These are phyloP conservation scores for Cephaloascus albidus DNA, from an alignment of 805 yeast species.

Conservation along the genomic window DNA sequence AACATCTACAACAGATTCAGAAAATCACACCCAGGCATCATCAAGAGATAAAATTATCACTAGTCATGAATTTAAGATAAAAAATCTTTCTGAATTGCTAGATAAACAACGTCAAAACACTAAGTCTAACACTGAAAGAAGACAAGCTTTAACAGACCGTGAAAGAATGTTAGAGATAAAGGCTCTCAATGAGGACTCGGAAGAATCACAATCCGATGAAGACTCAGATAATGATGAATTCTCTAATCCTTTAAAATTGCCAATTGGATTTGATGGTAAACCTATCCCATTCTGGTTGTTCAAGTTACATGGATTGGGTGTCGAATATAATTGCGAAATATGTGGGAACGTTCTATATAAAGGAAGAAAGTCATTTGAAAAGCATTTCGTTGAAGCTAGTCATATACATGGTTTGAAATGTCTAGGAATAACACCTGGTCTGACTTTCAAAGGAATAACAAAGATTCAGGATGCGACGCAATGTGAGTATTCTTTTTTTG, in stretches of 20 bases:
- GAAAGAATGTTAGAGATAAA: constrained; percentile 53
- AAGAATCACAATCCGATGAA: constrained; percentile 29
- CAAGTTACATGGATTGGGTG: constrained; percentile 79
- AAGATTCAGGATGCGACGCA: constrained; percentile 58
- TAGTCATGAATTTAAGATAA: constrained; percentile 28
- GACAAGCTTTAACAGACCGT: constrained; percentile 56
- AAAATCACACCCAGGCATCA: too few relatives aligned
- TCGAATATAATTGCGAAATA: constrained; percentile 69
- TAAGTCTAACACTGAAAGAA: constrained; percentile 52
- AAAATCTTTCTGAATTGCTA: constrained; percentile 25
- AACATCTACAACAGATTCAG: not conserved
- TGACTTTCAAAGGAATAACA: constrained; percentile 53
- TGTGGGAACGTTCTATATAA: constrained; percentile 69
- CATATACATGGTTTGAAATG: constrained; percentile 69
- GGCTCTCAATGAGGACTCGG: constrained; percentile 24
- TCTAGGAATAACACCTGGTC: constrained; percentile 56
- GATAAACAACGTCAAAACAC: constrained; percentile 37
- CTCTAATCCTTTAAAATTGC: constrained; percentile 48
- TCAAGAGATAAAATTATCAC: constrained; percentile 1
- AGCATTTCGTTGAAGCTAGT: constrained; percentile 63
- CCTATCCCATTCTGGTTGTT: constrained; percentile 94
- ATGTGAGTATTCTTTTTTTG: constrained; percentile 2
- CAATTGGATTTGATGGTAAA: constrained; percentile 79
- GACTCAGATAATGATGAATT: constrained; percentile 19
- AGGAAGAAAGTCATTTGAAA: constrained; percentile 64